Evolutionary conservation across 202 grass and related monocot species (phyloP), one percentile per base, ranked within the genome.

Genomic region (Bolboschoenoplectus hybrid): DNA sequence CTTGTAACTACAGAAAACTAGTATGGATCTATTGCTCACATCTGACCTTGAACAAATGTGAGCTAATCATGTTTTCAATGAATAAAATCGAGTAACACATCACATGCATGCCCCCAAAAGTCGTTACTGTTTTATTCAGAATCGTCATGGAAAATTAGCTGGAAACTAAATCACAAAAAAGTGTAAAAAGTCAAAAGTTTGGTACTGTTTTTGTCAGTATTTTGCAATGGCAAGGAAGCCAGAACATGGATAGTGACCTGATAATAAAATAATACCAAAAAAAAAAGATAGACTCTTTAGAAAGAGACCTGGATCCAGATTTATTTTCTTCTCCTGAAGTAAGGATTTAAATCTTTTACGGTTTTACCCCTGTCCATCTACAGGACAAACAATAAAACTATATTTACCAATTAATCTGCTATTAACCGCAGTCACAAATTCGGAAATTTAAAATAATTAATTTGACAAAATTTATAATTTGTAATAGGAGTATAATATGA

Each of bases 181-280:
- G 67, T 6, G 41, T 52, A 76, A 8, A 53, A 35, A 53, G 73
- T 55, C 49, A 36, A 71, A 71, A 76, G 32, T 14, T 51, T 10
- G 49, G 40, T 79, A 57, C 26, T 78, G 34, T 49, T 78, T 78
- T 78, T 78, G 74, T 79, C 35, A 40, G 34, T 79, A 79, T 79
- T 79, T 7, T 79, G 74, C 49, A 7, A 77, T 75, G 26, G 32
- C 49, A 53, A 8, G 9, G 47, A 52, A 13, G 10, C 46, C 73
- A 53, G 4, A 49, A 55, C 44, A 53, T 76, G 49, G 46, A 76
- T 10, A 38, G 73, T 76, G 73, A 35, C 72, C 7, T 2, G 8
- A 26, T 49, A 3, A 45, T 71, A 46, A 32, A 26, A 17, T 40
- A 44, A 5, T 62, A 62, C 20, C 9, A 36, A 70, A 45, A 70